Evolutionary conservation across 306 rosid genomes (phyloP).

Genomic region (Malus domestica): DNA sequence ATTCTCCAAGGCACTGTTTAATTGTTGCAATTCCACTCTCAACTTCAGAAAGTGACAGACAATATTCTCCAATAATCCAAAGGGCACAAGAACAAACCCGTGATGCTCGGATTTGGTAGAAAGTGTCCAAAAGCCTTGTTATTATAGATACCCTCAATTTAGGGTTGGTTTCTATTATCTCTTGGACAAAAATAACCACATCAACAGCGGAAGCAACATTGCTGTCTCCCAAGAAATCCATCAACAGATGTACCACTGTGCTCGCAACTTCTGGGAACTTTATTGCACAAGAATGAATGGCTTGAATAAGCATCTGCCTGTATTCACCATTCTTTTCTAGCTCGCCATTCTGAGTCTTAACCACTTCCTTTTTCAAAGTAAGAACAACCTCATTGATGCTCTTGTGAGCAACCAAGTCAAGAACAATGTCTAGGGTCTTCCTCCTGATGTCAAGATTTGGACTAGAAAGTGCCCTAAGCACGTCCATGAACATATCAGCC

Average conservation of each 20-base stretch:
- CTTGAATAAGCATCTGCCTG: conserved; percentile 73
- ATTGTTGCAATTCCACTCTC: conserved; percentile 55
- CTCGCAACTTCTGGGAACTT: conserved; percentile 79
- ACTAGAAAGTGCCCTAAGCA: conserved; percentile 60
- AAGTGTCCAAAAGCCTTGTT: conserved; percentile 73
- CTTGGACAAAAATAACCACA: conserved; percentile 66
- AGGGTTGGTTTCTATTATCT: conserved; percentile 71
- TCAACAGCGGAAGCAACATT: conserved; percentile 73
- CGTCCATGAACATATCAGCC: conserved; percentile 77
- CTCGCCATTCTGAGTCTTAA: conserved; percentile 72
- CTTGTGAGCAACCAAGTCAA: conserved; percentile 55
- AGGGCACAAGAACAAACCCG: conserved; percentile 68
- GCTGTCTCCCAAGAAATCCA: conserved; percentile 79
- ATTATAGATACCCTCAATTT: conserved; percentile 55
- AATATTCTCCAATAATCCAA: conserved; percentile 78
- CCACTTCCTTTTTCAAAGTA: conserved; percentile 66
- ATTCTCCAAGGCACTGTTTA: conserved; percentile 78
- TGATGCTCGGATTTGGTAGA: conserved; percentile 71
- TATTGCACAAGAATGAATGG: conserved; percentile 69
- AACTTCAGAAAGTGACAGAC: conserved; percentile 68
- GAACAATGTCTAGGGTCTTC: conserved; percentile 64
- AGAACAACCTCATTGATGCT: conserved; percentile 68
- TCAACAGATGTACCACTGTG: conserved; percentile 70
- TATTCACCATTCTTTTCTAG: conserved; percentile 77
- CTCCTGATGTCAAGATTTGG: conserved; percentile 62